phyloP scores from a whole-genome alignment of 2,329 filamentous ascomycete species.

The Trichoderma pleuroti region DNA sequence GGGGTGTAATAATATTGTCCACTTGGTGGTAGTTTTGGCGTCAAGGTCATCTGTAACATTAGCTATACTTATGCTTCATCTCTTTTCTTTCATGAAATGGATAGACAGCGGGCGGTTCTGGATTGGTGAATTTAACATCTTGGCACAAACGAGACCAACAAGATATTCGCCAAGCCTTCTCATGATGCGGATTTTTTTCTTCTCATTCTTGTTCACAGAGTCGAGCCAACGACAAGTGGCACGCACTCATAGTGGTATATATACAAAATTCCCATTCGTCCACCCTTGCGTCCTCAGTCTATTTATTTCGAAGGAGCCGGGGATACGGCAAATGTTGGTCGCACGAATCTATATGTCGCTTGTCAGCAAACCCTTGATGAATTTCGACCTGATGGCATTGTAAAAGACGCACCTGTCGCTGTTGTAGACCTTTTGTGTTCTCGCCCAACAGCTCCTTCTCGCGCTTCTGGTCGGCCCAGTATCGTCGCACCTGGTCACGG shows the following conservation, averaged over 20 bases:
- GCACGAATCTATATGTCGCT: conserved; percentile 60
- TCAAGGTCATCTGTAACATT: background rate
- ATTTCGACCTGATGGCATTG: background rate
- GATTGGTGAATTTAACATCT: background rate
- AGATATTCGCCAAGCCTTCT: background rate
- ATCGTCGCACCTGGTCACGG: conserved; percentile 84
- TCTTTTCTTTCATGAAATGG: background rate
- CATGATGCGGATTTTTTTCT: background rate
- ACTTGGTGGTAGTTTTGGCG: background rate
- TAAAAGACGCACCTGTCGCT: conserved; percentile 66
- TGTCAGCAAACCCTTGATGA: background rate
- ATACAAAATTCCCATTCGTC: conserved; percentile 18
- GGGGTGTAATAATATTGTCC: background rate
- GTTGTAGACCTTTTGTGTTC: conserved; percentile 82
- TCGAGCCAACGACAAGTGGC: background rate
- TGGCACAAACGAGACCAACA: background rate
- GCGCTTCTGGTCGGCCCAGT: conserved; percentile 80
- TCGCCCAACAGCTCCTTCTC: conserved; percentile 88
- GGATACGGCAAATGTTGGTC: conserved; percentile 73
- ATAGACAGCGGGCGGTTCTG: background rate
- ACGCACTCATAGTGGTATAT: conserved; percentile 18
- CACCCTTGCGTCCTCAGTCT: conserved; percentile 10
- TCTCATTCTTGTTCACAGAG: background rate
- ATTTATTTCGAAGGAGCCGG: conserved; percentile 61
- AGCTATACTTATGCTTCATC: background rate